Evolutionary conservation across 2,329 filamentous ascomycete genomes (phyloP).

Genomic region (Ophiostoma ips): DNA sequence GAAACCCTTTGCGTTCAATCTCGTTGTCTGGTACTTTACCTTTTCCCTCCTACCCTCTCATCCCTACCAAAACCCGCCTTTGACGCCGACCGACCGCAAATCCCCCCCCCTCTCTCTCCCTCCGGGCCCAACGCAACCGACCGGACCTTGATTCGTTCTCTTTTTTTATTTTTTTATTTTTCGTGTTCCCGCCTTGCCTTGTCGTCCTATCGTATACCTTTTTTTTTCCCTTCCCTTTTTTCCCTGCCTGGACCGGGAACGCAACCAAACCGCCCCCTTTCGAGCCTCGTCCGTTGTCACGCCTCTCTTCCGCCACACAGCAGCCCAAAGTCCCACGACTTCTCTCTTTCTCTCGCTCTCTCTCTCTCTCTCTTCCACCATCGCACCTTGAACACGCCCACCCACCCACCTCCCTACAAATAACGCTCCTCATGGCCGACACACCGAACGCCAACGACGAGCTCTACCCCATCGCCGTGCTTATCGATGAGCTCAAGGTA

Average conservation of each 20-base stretch:
- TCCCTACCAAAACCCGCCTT: not conserved
- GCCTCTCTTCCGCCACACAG: not conserved
- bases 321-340: not conserved
- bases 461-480: slow-evolving; percentile 98
- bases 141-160: too few species aligned
- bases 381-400: not conserved
- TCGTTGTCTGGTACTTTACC: not conserved
- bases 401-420: not conserved
- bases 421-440: slow-evolving; percentile 59
- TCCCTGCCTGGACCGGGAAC: not conserved
- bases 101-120: too few species aligned
- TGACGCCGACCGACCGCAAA: not conserved
- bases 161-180: not conserved
- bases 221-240: not conserved
- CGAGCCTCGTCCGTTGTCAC: not conserved
- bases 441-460: slow-evolving; percentile 86
- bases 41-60: not conserved
- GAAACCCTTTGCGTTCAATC: not conserved
- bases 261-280: not conserved
- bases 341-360: not conserved
- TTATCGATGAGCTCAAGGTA: slow-evolving; percentile 99
- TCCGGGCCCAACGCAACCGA: not conserved
- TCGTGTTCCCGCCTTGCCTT: not conserved
- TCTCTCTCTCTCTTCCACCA: not conserved
- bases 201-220: not conserved